phyloP scores from a whole-genome alignment of 768 basidiomycete species.

The Auriscalpium microsporum region DNA sequence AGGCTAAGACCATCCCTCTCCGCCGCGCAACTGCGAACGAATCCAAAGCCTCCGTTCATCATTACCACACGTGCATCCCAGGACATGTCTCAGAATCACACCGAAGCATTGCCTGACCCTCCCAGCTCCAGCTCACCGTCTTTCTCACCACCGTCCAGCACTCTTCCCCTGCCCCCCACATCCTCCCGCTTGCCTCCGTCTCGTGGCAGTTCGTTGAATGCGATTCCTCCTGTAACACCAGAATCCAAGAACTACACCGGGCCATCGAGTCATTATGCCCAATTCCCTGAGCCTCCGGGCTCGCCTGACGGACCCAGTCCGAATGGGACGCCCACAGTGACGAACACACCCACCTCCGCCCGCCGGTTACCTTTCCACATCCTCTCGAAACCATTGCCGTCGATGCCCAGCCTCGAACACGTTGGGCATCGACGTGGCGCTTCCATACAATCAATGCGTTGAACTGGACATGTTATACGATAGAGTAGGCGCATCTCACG shows the following conservation, averaged over 20 bases:
- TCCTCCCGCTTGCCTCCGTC: constrained; percentile 50
- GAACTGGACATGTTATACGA: constrained; percentile 6
- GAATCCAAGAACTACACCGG: constrained; percentile 50
- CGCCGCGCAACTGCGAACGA: constrained; percentile 62
- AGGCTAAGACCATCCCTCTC: constrained; percentile 65
- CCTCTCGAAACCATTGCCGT: constrained; percentile 42
- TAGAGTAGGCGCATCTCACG: background rate
- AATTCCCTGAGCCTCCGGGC: constrained; percentile 60
- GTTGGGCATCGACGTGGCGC: constrained; percentile 35
- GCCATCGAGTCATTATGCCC: constrained; percentile 61
- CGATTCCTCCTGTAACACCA: constrained; percentile 28
- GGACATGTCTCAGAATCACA: constrained; percentile 41
- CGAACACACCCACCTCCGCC: constrained; percentile 10
- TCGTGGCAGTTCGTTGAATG: constrained; percentile 34
- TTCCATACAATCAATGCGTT: constrained; percentile 25
- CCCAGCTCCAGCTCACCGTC: constrained; percentile 26
- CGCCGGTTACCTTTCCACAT: constrained; percentile 53
- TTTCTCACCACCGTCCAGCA: constrained; percentile 24
- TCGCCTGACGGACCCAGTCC: constrained; percentile 24
- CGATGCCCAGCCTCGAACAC: constrained; percentile 25
- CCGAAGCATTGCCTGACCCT: constrained; percentile 23
- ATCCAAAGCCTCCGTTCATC: constrained; percentile 8
- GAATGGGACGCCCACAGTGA: constrained; percentile 9
- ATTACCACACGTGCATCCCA: constrained; percentile 21
- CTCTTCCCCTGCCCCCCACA: constrained; percentile 22